Evolutionary conservation across 345 rosid genomes (phyloP), one percentile per base, ranked within the genome.

Genomic region (Syzygium aqueum): DNA sequence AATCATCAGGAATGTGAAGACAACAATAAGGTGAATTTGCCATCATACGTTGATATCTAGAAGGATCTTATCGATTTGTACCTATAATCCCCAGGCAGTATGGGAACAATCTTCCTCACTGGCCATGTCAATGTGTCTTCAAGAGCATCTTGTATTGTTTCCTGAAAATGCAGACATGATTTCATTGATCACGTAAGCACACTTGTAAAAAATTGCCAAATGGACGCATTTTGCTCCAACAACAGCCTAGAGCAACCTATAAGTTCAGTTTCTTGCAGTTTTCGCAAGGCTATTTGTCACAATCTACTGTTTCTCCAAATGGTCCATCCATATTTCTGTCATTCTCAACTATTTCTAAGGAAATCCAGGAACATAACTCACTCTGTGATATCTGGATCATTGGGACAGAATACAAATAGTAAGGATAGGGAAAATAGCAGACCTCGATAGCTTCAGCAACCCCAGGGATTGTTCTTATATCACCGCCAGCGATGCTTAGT

Each of bases 51-150:
- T 28, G 30, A 28, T 37, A 53, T 57, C 37, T 73, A 73, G 82
- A 37, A 37, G 82, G 49, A 73, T 73, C 63, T 57, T 10, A 57
- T 57, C 14, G 22, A 37, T 33, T 73, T 73, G 82, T 73, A 95
- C 99, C 98, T 95, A 90, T 97, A 96, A 91, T 97, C 99, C 80
- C 99, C 99, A n/a, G 99, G 97, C 61, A 95, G 51, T 89, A 96
- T 95, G 13, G 95, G 91, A 82, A 95, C 88, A 86, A 95, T 94
- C 86, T 97, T 94, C 89, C 99, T 89, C 84, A 97, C 95, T 11
- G 99, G 99, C 99, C 99, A 97, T 57, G 96, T 97, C 54, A 97
- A 85, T 27, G 97, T 93, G 92, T 95, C 99, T 91, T 97, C 99
- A 84, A 97, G 83, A 30, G 99, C 98, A 88, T 97, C 95, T 63